Conservation (phyloP, 2,329 filamentous ascomycete genomes). For the Aspergillus eucalypticola region DNA sequence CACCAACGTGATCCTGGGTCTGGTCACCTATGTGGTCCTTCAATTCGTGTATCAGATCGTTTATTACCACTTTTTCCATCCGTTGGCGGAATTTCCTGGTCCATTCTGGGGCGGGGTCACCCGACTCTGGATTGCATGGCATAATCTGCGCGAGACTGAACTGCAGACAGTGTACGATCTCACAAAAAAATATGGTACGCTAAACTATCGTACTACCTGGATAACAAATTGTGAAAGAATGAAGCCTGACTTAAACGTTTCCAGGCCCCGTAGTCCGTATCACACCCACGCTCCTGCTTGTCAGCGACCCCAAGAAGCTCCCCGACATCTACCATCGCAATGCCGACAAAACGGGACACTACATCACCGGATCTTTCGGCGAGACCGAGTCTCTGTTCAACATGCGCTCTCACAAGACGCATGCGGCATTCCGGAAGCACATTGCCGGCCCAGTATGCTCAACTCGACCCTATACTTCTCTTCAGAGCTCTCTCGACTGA, state of each 20-base stretch:
- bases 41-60: conserved; percentile 39
- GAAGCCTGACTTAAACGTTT: neutral
- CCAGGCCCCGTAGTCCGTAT: conserved; percentile 56
- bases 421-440: conserved; percentile 56
- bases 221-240: neutral
- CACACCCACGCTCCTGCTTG: conserved; percentile 55
- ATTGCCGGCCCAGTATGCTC: conserved; percentile 50
- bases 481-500: conserved; percentile 4
- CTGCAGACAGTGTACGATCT: conserved; percentile 44
- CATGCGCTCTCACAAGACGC: conserved; percentile 55
- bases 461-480: too few relatives aligned
- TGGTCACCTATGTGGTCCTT: conserved; percentile 26
- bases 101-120: conserved; percentile 58
- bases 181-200: conserved; percentile 52
- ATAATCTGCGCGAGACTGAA: conserved; percentile 53
- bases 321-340: conserved; percentile 58
- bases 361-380: conserved; percentile 60
- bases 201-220: neutral
- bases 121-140: conserved; percentile 56
- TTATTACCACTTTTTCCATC: conserved; percentile 53
- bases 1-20: conserved; percentile 24
- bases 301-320: conserved; percentile 56
- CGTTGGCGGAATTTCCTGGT: conserved; percentile 34
- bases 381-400: conserved; percentile 59
- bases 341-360: conserved; percentile 60